phyloP scores from a whole-genome alignment of 768 basidiomycete species.

The Kwoniella botswanensis region DNA sequence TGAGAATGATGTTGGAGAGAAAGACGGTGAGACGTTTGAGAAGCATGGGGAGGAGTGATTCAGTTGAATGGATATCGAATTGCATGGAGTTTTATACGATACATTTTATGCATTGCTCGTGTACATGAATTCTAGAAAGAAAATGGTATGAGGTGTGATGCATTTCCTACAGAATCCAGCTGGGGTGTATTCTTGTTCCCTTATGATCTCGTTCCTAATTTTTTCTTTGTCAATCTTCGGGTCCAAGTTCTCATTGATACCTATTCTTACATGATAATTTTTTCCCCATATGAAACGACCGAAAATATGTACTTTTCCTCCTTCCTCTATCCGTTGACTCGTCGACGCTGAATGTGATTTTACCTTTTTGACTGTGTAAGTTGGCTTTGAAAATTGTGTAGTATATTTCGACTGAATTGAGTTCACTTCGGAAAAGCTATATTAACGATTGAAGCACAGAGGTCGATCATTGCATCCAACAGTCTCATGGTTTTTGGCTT shows the following conservation, averaged over 20 bases:
- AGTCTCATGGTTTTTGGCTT: neutral
- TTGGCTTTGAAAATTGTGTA: too few relatives aligned
- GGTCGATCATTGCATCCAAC: constrained; percentile 1
- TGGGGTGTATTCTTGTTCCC: too few relatives aligned
- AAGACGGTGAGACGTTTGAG: constrained; percentile 27
- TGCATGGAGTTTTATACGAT: neutral
- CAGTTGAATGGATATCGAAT: neutral
- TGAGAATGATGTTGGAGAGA: constrained; percentile 17
- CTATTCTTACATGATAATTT: too few relatives aligned
- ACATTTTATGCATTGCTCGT: neutral
- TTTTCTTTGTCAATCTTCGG: too few relatives aligned
- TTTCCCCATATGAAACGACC: too few relatives aligned
- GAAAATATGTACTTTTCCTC: too few relatives aligned
- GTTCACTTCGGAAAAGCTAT: neutral
- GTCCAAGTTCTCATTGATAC: too few relatives aligned
- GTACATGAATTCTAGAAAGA: too few relatives aligned
- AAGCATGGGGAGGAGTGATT: constrained; percentile 3
- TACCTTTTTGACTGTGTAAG: neutral
- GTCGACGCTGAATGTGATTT: neutral
- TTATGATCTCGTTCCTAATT: too few relatives aligned
- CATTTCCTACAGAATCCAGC: neutral
- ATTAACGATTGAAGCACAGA: neutral
- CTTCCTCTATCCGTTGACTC: too few relatives aligned
- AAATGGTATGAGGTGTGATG: neutral
- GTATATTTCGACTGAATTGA: neutral